A percentile compares a stretch with the other conserved stretches of the same genome.
Evolutionary conservation across 1,284 basidiomycete genomes (phyloP).

Genomic region (Trichosporon sp.): DNA sequence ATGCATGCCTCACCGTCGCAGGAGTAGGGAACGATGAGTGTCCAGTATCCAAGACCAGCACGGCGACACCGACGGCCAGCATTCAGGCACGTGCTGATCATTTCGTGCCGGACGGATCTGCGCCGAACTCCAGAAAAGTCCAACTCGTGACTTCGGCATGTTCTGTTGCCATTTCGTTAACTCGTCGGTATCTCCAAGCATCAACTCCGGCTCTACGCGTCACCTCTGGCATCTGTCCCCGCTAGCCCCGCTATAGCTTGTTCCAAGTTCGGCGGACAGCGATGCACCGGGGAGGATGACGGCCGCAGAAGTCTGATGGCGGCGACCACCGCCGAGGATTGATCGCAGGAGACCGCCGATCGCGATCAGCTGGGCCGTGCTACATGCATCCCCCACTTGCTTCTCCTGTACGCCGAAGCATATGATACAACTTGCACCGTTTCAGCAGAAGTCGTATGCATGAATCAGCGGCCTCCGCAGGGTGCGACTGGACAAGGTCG

Average conservation of each 20-base stretch:
- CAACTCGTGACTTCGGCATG: too few relatives aligned
- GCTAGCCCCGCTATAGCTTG: background rate
- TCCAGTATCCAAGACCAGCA: background rate
- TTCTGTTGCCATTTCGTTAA: background rate
- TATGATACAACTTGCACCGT: too few relatives aligned
- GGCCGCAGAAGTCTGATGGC: background rate
- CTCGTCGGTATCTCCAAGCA: background rate
- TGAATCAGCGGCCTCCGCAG: conserved; percentile 8
- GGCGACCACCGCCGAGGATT: background rate
- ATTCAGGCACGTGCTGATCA: background rate
- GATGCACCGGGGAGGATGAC: background rate
- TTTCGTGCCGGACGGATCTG: background rate
- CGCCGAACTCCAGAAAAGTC: background rate
- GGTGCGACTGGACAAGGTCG: background rate
- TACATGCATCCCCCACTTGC: background rate
- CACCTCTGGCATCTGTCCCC: background rate
- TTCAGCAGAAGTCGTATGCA: background rate
- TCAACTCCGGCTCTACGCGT: background rate
- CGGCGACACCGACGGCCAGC: background rate
- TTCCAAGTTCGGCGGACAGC: background rate
- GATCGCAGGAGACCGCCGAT: background rate
- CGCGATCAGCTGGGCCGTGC: background rate
- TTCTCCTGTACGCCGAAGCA: background rate
- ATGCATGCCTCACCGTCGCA: background rate
- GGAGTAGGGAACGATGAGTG: background rate